phyloP scores from a whole-genome alignment of 129 eudicot species.

The Pittosporum tobira region DNA sequence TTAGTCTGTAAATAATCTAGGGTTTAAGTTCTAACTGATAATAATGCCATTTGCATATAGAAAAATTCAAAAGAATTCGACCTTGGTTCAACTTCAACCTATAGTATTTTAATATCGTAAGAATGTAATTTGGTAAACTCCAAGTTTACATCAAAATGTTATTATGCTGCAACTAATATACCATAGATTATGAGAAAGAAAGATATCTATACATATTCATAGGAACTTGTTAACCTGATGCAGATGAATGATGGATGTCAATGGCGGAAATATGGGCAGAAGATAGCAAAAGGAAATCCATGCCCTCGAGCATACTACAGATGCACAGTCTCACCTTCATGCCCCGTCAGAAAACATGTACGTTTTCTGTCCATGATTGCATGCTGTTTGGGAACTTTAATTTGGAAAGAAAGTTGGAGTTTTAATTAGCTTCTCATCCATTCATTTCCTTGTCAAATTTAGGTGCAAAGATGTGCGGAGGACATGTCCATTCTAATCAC shows the following conservation, averaged over 20 bases:
- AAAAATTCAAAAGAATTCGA: no score
- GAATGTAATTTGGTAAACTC: background rate
- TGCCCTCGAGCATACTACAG: constrained; percentile 89
- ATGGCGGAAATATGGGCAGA: constrained; percentile 93
- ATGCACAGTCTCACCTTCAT: constrained; percentile 58
- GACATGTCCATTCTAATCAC: constrained; percentile 53
- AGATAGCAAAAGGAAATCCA: constrained; percentile 80
- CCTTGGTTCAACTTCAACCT: no score
- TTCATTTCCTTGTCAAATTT: constrained; percentile 8
- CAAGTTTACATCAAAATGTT: no score
- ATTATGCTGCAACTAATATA: no score
- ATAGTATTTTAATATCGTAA: no score
- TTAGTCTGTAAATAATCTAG: no score
- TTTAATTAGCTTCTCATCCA: background rate
- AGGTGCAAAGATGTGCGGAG: constrained; percentile 77
- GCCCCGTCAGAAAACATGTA: constrained; percentile 88
- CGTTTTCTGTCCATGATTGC: background rate
- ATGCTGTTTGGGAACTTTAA: no score
- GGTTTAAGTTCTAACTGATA: no score
- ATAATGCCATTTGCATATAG: no score
- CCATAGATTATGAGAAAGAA: background rate
- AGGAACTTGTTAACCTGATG: constrained; percentile 1
- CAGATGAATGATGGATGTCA: constrained; percentile 92
- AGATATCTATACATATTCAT: background rate
- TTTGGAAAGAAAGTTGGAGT: no score